A percentile compares a stretch with the other conserved stretches of the same genome.
phyloP scores from a whole-genome alignment of 371 early-diverging fungal species.

The Mortierella sp. region DNA sequence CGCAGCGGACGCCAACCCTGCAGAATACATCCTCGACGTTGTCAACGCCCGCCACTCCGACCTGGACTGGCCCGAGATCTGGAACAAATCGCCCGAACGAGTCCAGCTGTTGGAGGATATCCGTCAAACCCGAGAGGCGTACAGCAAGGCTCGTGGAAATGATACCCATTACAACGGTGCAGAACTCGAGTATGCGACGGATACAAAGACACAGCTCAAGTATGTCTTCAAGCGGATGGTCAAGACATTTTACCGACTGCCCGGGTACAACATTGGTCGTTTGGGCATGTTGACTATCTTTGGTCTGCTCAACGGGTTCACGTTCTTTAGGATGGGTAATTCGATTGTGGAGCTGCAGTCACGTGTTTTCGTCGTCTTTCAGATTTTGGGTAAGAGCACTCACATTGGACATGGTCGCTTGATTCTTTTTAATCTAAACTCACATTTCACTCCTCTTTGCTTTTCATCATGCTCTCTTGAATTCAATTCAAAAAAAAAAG shows the following conservation, averaged over 20 bases:
- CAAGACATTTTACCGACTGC: conserved; percentile 75
- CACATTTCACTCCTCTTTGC: too few species aligned
- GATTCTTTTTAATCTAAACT: too few species aligned
- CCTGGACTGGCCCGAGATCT: conserved; percentile 73
- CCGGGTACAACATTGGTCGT: conserved; percentile 77
- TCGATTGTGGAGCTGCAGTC: conserved; percentile 76
- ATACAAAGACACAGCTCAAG: conserved; percentile 59
- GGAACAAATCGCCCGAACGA: conserved; percentile 63
- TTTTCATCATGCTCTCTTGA: too few species aligned
- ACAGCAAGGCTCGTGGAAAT: too few species aligned
- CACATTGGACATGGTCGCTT: too few species aligned
- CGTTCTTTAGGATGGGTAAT: conserved; percentile 74
- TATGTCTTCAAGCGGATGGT: conserved; percentile 75
- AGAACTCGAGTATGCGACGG: conserved; percentile 47
- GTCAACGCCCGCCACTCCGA: conserved; percentile 75
- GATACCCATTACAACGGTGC: not conserved
- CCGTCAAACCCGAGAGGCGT: not conserved
- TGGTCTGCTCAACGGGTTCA: conserved; percentile 80
- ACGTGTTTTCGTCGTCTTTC: conserved; percentile 81
- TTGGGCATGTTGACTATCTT: conserved; percentile 64
- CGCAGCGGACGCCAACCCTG: conserved; percentile 73
- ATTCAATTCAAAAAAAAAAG: too few species aligned
- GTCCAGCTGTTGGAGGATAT: conserved; percentile 21
- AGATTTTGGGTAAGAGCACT: conserved; percentile 57
- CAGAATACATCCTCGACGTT: conserved; percentile 79